These are phyloP conservation scores for Naumovozyma dairenensis DNA, from an alignment of 805 yeast species.

Conservation along the genomic window DNA sequence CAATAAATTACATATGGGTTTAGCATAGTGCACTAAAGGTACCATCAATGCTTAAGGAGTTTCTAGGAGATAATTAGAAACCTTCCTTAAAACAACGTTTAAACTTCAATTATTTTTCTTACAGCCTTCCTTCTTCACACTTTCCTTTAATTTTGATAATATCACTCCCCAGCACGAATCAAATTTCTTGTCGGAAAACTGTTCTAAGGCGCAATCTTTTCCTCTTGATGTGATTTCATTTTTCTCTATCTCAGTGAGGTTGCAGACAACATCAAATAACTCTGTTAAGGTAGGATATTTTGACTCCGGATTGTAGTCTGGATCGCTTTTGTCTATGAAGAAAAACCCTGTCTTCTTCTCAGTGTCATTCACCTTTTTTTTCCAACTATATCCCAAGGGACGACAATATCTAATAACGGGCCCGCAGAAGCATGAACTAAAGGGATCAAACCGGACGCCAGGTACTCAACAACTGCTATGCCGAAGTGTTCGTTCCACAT, in stretches of 20 bases:
- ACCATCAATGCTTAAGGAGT: too few relatives aligned
- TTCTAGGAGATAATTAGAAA: too few relatives aligned
- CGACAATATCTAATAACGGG: slow-evolving; percentile 79
- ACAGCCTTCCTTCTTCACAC: too few relatives aligned
- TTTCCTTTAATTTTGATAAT: neutral
- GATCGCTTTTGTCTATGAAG: slow-evolving; percentile 62
- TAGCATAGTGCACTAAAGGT: too few relatives aligned
- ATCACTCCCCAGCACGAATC: slow-evolving; percentile 41
- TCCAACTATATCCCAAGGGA: slow-evolving; percentile 35
- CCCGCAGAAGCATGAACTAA: slow-evolving; percentile 94
- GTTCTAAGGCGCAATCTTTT: slow-evolving; percentile 33
- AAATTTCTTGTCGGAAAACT: slow-evolving; percentile 57
- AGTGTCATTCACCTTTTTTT: slow-evolving; percentile 25
- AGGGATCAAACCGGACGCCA: slow-evolving; percentile 79
- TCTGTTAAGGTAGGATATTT: slow-evolving; percentile 41
- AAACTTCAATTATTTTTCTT: too few relatives aligned
- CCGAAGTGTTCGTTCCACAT: slow-evolving; percentile 99
- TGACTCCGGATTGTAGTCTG: slow-evolving; percentile 40
- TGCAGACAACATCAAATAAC: slow-evolving; percentile 37
- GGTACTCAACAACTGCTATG: slow-evolving; percentile 89
- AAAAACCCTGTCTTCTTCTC: slow-evolving; percentile 63
- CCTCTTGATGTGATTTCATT: slow-evolving; percentile 38
- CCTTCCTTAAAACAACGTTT: too few relatives aligned
- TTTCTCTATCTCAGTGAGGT: slow-evolving; percentile 32
- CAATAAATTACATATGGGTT: too few relatives aligned